Conservation (phyloP, 352 stramenopile species). For the Globisporangium cylindrosporum region DNA sequence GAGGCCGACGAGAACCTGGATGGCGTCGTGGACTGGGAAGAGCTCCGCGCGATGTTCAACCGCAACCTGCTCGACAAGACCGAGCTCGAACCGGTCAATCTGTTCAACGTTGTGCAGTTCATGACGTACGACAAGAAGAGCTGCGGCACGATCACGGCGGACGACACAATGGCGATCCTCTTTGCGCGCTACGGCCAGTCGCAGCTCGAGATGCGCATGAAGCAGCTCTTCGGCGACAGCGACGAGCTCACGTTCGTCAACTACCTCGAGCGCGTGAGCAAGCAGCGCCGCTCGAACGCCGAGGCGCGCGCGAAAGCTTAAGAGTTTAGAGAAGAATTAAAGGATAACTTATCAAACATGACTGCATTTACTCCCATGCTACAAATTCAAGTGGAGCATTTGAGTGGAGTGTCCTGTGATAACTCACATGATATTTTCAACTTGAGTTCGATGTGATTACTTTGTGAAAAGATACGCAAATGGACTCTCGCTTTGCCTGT, state of each 20-base stretch:
- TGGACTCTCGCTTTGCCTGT: neutral
- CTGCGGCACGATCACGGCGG: conserved; percentile 92
- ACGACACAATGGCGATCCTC: conserved; percentile 98
- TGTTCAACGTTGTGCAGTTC: conserved; percentile 98
- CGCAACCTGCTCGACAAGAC: conserved; percentile 95
- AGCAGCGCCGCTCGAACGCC: conserved; percentile 65
- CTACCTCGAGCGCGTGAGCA: conserved; percentile 71
- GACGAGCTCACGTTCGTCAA: conserved; percentile 80
- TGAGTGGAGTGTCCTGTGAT: neutral
- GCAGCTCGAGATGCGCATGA: conserved; percentile 90
- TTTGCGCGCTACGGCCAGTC: conserved; percentile 91
- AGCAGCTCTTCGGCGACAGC: conserved; percentile 88
- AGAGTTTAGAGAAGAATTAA: neutral
- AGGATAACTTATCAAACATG: conserved; percentile 5
- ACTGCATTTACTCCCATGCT: neutral
- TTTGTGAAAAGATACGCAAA: neutral
- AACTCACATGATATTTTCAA: neutral
- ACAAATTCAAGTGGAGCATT: neutral
- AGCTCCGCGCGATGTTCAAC: conserved; percentile 96
- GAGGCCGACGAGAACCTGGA: conserved; percentile 98
- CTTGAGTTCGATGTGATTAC: neutral
- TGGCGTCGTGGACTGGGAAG: conserved; percentile 92
- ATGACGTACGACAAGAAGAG: conserved; percentile 97
- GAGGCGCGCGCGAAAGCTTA: conserved; percentile 52
- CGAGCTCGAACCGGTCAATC: conserved; percentile 92